These are phyloP conservation scores for Carex sylvatica DNA, from an alignment of 202 grass and related monocot species.

Conservation along the genomic window DNA sequence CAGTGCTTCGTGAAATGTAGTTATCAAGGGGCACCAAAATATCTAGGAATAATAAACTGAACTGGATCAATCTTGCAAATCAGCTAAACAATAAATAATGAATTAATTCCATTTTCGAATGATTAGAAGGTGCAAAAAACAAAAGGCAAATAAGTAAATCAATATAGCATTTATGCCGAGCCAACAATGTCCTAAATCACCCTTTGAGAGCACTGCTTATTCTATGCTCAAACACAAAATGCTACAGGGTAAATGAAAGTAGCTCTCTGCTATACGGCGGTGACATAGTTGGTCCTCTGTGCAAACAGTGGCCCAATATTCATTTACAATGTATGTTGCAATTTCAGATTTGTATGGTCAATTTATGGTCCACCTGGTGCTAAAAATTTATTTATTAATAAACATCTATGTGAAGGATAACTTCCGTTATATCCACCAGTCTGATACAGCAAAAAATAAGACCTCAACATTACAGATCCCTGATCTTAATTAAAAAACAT, in stretches of 20 bases:
- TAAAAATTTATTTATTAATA: no score
- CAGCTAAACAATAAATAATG: not conserved
- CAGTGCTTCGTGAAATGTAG: slow-evolving; percentile 71
- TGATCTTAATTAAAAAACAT: not conserved
- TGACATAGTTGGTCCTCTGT: not conserved
- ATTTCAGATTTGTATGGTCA: no score
- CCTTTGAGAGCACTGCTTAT: not conserved
- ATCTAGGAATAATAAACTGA: slow-evolving; percentile 40
- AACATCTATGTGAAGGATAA: not conserved
- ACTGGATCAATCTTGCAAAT: not conserved
- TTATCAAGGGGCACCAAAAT: slow-evolving; percentile 92
- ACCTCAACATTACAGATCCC: not conserved
- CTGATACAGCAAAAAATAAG: not conserved
- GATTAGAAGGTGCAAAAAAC: not conserved
- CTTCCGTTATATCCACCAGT: not conserved
- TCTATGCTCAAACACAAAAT: not conserved
- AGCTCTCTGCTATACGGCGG: not conserved
- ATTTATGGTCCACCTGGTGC: no score
- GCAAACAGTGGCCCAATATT: not conserved
- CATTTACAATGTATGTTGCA: not conserved
- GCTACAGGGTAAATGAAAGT: not conserved
- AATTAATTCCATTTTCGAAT: not conserved
- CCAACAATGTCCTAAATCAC: not conserved
- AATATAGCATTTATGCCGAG: not conserved
- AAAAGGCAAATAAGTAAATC: not conserved